Evolutionary conservation across 1,139 yeast genomes (phyloP).

Genomic region (Insectozyma bohioensis): DNA sequence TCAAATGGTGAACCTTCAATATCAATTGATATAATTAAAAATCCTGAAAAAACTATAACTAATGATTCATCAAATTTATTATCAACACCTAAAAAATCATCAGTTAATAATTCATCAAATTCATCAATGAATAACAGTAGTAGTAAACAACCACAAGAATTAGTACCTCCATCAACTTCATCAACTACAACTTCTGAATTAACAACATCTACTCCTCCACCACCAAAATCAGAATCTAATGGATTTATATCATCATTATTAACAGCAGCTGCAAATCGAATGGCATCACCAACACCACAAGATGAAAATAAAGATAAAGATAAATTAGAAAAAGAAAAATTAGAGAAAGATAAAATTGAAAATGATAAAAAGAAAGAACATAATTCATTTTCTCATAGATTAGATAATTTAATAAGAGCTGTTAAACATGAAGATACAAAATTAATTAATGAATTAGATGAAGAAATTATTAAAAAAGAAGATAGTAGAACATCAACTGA

Average conservation of each 20-base stretch:
- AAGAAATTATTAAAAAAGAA: slow-evolving; percentile 1
- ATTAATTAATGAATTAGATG: slow-evolving; percentile 4
- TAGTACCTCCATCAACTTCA: too few relatives aligned
- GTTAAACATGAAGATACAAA: slow-evolving; percentile 15
- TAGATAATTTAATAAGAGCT: slow-evolving; percentile 21
- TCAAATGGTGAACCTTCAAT: neutral
- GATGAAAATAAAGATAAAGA: slow-evolving; percentile 11
- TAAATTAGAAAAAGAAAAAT: too few relatives aligned
- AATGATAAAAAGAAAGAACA: too few relatives aligned
- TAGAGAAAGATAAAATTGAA: too few relatives aligned
- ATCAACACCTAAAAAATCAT: slow-evolving; percentile 1
- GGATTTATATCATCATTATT: slow-evolving; percentile 30
- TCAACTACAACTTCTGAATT: too few relatives aligned
- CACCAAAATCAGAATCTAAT: slow-evolving; percentile 14
- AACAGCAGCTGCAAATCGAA: slow-evolving; percentile 29
- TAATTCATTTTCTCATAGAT: slow-evolving; percentile 18
- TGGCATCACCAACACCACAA: slow-evolving; percentile 8
- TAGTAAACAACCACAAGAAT: slow-evolving; percentile 7
- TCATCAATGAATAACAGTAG: slow-evolving; percentile 4
- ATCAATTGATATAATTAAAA: slow-evolving; percentile 3
- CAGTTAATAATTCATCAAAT: neutral
- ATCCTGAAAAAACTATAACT: slow-evolving; percentile 1
- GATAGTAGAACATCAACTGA: slow-evolving; percentile 4
- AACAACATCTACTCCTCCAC: slow-evolving; percentile 1
- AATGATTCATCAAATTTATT: neutral